Evolutionary conservation across 176 grass and related monocot genomes (phyloP), one percentile per base, ranked within the genome.

Genomic region (Musa acuminata): DNA sequence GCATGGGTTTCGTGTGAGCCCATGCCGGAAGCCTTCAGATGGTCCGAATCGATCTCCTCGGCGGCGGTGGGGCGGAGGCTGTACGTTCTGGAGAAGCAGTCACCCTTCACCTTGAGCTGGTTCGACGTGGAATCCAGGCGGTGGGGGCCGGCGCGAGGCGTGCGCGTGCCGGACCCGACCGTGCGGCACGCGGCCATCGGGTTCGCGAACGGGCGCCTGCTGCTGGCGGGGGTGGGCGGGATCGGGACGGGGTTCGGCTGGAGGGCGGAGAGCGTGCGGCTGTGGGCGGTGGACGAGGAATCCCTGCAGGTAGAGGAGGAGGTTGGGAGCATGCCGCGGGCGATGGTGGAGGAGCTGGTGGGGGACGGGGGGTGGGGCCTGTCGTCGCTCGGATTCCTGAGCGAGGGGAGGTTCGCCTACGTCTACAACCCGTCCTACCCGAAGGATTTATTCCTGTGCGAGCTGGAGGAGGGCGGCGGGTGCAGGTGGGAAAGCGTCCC

Each of bases 401-500:
- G 8, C 52, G 60, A 52, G 13, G 76, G 35, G 2, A 13, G 64
- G 1, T 79, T 62, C 7, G 80, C 75, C 17, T 83, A 87, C 49
- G 53, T 87, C 63, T 87, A 71, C 85, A 83, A 87, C 51, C 62
- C 50, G 6, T 62, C 24, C 51, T 64, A 57, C 71, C 55, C 57
- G 76, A 51, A 64, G 58, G 73, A 76, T 13, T 86, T 89, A 6
- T 83, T 79, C 87, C 0, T 92, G 85, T 83, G 85, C 89, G 73
- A 80, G 83, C 20, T 70, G 13, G 60, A 19, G 50, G 8, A 19
- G 4, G 64, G 21, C n/a, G 63, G 57, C 0, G 51, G 25, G 52
- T 67, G 75, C 75, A 82, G 88, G 67, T 96, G 91, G 91, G 81
- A 96, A 75, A 90, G 91, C 85, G 83, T 96, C 80, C 85, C 91